phyloP scores from a whole-genome alignment of 2,329 filamentous ascomycete species.

The Neocatenulostroma microsporum region DNA sequence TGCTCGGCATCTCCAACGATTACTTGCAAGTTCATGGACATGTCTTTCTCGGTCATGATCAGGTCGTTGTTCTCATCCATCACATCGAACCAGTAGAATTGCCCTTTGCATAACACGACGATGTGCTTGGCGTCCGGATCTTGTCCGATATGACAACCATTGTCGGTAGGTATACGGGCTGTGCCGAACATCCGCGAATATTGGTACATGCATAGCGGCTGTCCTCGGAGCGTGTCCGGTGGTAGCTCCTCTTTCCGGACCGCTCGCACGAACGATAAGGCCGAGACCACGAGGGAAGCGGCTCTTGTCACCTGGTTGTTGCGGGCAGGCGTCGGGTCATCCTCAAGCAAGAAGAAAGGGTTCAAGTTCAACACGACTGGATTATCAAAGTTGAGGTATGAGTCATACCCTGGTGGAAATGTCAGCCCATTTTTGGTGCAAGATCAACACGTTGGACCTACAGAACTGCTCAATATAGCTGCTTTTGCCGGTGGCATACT shows the following conservation, averaged over 20 bases:
- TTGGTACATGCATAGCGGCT: slow-evolving; percentile 94
- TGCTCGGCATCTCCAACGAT: slow-evolving; percentile 86
- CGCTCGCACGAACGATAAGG: slow-evolving; percentile 84
- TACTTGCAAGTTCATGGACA: slow-evolving; percentile 82
- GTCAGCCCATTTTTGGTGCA: too few species aligned
- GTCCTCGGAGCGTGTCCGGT: slow-evolving; percentile 75
- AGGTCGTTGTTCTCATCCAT: slow-evolving; percentile 88
- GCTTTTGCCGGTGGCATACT: slow-evolving; percentile 80
- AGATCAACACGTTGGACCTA: slow-evolving; percentile 53
- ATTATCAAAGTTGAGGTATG: slow-evolving; percentile 95
- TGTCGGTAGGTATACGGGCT: slow-evolving; percentile 83
- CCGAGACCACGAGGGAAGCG: slow-evolving; percentile 82
- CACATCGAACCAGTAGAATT: slow-evolving; percentile 99
- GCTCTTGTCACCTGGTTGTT: slow-evolving; percentile 96
- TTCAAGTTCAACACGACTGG: slow-evolving; percentile 96
- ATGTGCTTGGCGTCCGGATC: slow-evolving; percentile 90
- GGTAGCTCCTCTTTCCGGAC: slow-evolving; percentile 88
- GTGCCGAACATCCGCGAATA: slow-evolving; percentile 94
- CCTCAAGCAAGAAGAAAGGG: slow-evolving; percentile 93
- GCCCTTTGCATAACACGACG: slow-evolving; percentile 85
- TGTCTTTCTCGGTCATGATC: slow-evolving; percentile 94
- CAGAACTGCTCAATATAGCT: slow-evolving; percentile 99
- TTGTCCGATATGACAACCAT: slow-evolving; percentile 92
- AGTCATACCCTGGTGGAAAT: slow-evolving; percentile 79
- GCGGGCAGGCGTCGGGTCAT: slow-evolving; percentile 90